phyloP scores from a whole-genome alignment of 1,284 basidiomycete genomes.

The Chiua sp. region DNA sequence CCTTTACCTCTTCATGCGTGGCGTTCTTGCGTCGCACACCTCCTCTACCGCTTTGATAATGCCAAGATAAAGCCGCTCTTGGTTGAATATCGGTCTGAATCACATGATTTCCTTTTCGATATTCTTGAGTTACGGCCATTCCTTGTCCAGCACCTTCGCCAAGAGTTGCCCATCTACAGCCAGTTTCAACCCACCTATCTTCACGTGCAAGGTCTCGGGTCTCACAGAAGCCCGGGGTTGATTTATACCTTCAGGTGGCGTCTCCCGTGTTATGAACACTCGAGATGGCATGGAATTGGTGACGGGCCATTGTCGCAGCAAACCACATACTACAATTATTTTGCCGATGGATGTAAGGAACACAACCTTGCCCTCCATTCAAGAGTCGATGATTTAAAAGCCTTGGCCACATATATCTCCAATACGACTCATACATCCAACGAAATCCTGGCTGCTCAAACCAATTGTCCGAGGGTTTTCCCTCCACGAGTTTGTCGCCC shows the following conservation, averaged over 20 bases:
- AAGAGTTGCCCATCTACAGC: background rate
- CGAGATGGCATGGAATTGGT: background rate
- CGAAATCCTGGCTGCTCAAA: constrained; percentile 43
- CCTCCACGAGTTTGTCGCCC: constrained; percentile 48
- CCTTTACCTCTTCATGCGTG: constrained; percentile 1
- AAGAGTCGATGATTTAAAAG: too few species aligned
- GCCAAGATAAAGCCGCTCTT: background rate
- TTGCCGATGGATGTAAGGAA: background rate
- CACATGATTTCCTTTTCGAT: background rate
- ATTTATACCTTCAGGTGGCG: background rate
- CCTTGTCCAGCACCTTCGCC: background rate
- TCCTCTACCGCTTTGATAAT: background rate
- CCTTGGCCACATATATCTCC: background rate
- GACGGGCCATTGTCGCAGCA: background rate
- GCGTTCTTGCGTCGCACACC: constrained; percentile 3
- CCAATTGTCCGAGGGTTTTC: constrained; percentile 38
- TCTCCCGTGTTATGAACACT: background rate
- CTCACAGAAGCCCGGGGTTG: background rate
- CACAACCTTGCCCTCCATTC: background rate
- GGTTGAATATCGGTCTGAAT: background rate
- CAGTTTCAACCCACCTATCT: background rate
- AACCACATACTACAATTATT: background rate
- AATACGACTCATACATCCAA: constrained; percentile 44
- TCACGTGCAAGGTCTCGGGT: background rate
- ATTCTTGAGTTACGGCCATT: constrained; percentile 1